Percentiles rank a stretch among this genome's conserved stretches.
phyloP scores from a whole-genome alignment of 2,329 filamentous ascomycete genomes.

The Fonsecaea nubica region DNA sequence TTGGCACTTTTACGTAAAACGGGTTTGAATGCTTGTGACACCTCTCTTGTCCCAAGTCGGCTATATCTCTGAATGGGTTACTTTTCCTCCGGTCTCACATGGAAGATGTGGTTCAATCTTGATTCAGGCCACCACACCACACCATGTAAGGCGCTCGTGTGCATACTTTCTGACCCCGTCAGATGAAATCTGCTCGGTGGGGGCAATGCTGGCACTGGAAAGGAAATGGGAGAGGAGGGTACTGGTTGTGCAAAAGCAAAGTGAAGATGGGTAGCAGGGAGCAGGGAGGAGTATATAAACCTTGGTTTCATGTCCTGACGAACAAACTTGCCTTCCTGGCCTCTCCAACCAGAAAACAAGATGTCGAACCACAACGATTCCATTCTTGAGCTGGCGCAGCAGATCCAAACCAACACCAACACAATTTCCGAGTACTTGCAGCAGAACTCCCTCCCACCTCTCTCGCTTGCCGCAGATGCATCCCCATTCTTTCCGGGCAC shows the following conservation, averaged over 20 bases:
- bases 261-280: background rate
- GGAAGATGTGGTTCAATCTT: background rate
- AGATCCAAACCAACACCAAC: constrained; percentile 5
- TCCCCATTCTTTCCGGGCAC: constrained; percentile 27
- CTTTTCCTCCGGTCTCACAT: background rate
- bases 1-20: background rate
- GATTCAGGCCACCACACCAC: background rate
- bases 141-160: too few species aligned
- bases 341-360: background rate
- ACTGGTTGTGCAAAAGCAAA: background rate
- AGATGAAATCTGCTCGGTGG: background rate
- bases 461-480: constrained; percentile 16
- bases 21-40: background rate
- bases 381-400: constrained; percentile 15
- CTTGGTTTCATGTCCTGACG: background rate
- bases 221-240: background rate
- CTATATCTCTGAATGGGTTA: background rate
- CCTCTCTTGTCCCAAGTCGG: background rate
- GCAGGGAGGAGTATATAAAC: background rate
- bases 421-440: constrained; percentile 14
- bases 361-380: constrained; percentile 8
- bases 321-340: background rate
- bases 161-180: background rate
- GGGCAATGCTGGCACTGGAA: background rate
- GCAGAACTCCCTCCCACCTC: constrained; percentile 14